Evolutionary conservation across 768 basidiomycete species (phyloP), one percentile per base, ranked within the genome.

Genomic region (Kwoniella shandongensis): DNA sequence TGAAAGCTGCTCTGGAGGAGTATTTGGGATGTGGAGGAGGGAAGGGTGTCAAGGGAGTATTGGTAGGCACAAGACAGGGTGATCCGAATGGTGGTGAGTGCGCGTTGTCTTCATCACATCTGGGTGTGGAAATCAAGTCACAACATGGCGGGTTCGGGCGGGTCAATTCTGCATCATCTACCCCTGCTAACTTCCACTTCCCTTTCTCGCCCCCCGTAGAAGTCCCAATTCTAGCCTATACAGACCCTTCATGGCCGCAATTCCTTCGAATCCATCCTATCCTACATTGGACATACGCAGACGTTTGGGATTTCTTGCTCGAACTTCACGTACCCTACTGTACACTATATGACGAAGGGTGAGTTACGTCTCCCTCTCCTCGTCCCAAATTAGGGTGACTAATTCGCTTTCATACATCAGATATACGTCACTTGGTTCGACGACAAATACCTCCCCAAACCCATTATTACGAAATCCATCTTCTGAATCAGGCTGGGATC

Each of bases 391-490:
- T 22, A 20, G 49, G 25, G 7, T 6, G 4, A 20, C 42, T 44
- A 23, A 44, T 44, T n/a, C n/a, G n/a, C n/a, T n/a, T n/a, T n/a
- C n/a, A n/a, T n/a, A 13, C 32, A 6, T 3, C 44, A 94, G 92
- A n/a, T 99, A 94, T 77, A 99, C 96, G 2, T 97, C 94, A 4
- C 84, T 99, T 18, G 94, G 96, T 17, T 96, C 93, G 11, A 91
- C 88, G 7, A 89, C 84, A 78, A 96, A 98, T 78, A 98, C 96
- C 0, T 87, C 86, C 73, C 91, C 86, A 0, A 98, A 98, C 69
- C 93, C 94, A 1, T 86, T 89, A 1, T 83, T 97, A 2, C 30
- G 32, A 12, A 63, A 70, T 39, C 50, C 57, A 4, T 22, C n/a
- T 23, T 41, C 44, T 13, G 13, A 29, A 5, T 25, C 49, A 27